phyloP scores from a whole-genome alignment of 441 rosid genomes.

The Eruca vesicaria region DNA sequence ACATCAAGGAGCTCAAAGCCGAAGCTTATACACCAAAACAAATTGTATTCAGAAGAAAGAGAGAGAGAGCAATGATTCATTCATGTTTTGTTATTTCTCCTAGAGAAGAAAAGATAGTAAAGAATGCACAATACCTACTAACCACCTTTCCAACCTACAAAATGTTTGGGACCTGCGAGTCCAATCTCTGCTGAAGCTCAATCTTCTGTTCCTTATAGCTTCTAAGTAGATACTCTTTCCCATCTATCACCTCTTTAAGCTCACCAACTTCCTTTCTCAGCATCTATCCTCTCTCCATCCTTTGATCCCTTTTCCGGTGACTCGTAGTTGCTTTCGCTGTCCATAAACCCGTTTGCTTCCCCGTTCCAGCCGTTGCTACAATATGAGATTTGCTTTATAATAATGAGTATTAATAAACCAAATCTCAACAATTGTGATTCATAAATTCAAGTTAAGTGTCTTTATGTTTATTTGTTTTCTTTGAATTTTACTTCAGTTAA shows the following conservation, averaged over 20 bases:
- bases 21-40: too few relatives aligned
- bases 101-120: not conserved
- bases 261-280: conserved; percentile 85
- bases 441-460: too few relatives aligned
- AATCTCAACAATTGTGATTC: too few relatives aligned
- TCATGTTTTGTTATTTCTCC: conserved; percentile 2
- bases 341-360: conserved; percentile 53
- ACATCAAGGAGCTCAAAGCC: too few relatives aligned
- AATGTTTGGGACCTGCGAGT: conserved; percentile 83
- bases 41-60: not conserved
- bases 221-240: conserved; percentile 76
- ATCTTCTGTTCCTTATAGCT: conserved; percentile 88
- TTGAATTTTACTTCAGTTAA: too few relatives aligned
- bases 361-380: conserved; percentile 67
- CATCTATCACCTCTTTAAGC: conserved; percentile 85
- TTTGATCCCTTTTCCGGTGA: conserved; percentile 45
- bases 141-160: conserved; percentile 53
- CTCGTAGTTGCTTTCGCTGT: conserved; percentile 45
- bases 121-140: conserved; percentile 20
- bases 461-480: too few relatives aligned
- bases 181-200: conserved; percentile 90
- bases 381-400: too few relatives aligned
- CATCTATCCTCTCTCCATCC: conserved; percentile 62
- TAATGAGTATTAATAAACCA: too few relatives aligned
- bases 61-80: not conserved